A percentile compares a stretch with the other conserved stretches of the same genome.
These are phyloP conservation scores for Metarhizium rileyi DNA, from an alignment of 2,329 filamentous ascomycete species.

Conservation along the genomic window DNA sequence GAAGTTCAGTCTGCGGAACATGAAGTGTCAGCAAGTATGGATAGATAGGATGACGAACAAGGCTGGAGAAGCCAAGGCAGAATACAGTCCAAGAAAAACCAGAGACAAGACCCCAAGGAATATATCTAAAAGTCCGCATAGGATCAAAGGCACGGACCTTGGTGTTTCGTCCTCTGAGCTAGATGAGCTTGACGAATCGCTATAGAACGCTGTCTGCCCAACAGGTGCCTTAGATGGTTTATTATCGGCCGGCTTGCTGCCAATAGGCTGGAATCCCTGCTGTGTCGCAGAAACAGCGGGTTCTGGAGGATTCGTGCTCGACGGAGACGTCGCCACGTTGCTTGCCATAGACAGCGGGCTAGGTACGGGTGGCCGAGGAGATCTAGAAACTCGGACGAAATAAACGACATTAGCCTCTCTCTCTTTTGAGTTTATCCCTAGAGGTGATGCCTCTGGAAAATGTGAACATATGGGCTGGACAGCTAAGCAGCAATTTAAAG, in stretches of 20 bases:
- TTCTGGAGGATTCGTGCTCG: slow-evolving; percentile 29
- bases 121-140: background rate
- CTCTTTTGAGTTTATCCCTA: background rate
- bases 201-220: slow-evolving; percentile 24
- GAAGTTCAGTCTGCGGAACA: slow-evolving; percentile 16
- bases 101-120: background rate
- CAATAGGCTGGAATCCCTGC: slow-evolving; percentile 16
- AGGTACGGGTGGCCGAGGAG: slow-evolving; percentile 35
- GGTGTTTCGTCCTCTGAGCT: slow-evolving; percentile 21
- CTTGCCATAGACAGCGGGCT: slow-evolving; percentile 40
- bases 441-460: background rate
- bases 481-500: background rate
- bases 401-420: background rate
- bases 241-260: slow-evolving; percentile 5
- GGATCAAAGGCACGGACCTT: slow-evolving; percentile 20
- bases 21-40: background rate
- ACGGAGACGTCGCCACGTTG: slow-evolving; percentile 31
- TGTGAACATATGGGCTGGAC: background rate
- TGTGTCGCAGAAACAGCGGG: slow-evolving; percentile 11
- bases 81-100: background rate
- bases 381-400: slow-evolving; percentile 26
- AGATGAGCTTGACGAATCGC: slow-evolving; percentile 26
- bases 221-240: slow-evolving; percentile 6
- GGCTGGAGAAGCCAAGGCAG: background rate
- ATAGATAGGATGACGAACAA: background rate